These are phyloP conservation scores for Bullera alba DNA, from an alignment of 768 basidiomycete species.

Conservation along the genomic window DNA sequence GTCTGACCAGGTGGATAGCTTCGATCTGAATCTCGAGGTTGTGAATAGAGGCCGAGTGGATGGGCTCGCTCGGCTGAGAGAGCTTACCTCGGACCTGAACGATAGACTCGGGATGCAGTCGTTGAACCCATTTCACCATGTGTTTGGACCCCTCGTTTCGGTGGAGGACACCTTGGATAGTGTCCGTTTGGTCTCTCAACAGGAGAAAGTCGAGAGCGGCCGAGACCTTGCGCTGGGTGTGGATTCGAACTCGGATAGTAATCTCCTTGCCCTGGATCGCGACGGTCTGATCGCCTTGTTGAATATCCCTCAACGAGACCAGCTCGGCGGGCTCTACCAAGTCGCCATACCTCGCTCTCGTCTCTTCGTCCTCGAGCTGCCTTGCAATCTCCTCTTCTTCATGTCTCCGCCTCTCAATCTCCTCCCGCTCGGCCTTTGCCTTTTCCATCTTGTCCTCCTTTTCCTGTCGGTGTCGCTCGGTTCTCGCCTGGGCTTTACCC, in stretches of 20 bases:
- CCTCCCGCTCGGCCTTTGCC: slow-evolving; percentile 53
- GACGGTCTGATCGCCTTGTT: slow-evolving; percentile 52
- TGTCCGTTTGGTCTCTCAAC: slow-evolving; percentile 14
- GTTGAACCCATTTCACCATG: slow-evolving; percentile 40
- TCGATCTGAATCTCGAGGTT: slow-evolving; percentile 32
- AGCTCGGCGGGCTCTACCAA: slow-evolving; percentile 29
- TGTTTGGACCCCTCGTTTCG: slow-evolving; percentile 85
- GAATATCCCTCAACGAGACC: neutral
- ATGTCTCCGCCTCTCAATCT: slow-evolving; percentile 3
- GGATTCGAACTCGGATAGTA: slow-evolving; percentile 76
- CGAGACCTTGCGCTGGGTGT: slow-evolving; percentile 65
- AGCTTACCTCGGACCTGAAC: slow-evolving; percentile 76
- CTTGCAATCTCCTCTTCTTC: slow-evolving; percentile 4
- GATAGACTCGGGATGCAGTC: slow-evolving; percentile 61
- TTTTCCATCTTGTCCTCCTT: slow-evolving; percentile 60
- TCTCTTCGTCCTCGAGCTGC: slow-evolving; percentile 48
- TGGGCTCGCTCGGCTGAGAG: slow-evolving; percentile 55
- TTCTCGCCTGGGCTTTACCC: neutral
- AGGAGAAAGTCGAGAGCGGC: slow-evolving; percentile 21
- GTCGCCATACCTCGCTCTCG: slow-evolving; percentile 59
- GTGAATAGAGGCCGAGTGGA: slow-evolving; percentile 77
- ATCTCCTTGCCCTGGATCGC: slow-evolving; percentile 61
- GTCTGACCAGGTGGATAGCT: slow-evolving; percentile 69
- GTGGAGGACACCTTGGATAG: slow-evolving; percentile 83
- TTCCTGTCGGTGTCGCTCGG: slow-evolving; percentile 53